Evolutionary conservation across 169 alveolate species (phyloP).

Genomic region (Eimeria maxima): DNA sequence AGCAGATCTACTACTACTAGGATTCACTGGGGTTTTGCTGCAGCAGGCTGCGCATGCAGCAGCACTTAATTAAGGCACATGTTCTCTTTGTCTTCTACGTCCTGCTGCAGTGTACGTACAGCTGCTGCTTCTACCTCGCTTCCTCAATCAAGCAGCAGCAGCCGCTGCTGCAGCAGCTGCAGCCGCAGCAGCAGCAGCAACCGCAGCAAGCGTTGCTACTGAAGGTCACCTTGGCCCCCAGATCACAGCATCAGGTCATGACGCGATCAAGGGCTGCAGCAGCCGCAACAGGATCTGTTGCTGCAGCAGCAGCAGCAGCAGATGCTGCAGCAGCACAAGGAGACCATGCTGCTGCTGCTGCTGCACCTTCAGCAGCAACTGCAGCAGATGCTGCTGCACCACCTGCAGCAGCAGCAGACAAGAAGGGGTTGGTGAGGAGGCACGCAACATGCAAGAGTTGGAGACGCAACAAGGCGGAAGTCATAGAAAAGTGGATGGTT

Average conservation of each 20-base stretch:
- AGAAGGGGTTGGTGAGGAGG: background rate
- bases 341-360: too few relatives aligned
- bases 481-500: background rate
- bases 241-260: too few relatives aligned
- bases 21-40: background rate
- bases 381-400: slow-evolving; percentile 2
- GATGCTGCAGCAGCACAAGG: too few relatives aligned
- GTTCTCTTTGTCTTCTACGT: background rate
- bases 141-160: too few relatives aligned
- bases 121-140: too few relatives aligned
- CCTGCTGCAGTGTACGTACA: background rate
- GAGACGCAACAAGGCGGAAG: slow-evolving; percentile 29
- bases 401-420: slow-evolving; percentile 44
- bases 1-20: background rate
- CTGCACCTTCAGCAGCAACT: background rate
- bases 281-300: too few relatives aligned
- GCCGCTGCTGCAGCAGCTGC: too few relatives aligned
- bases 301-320: too few relatives aligned
- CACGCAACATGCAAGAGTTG: slow-evolving; percentile 44
- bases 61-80: background rate
- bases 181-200: too few relatives aligned
- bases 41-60: slow-evolving; percentile 25
- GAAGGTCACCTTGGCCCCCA: too few relatives aligned
- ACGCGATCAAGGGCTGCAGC: too few relatives aligned
- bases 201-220: too few relatives aligned